Percentiles rank a stretch among this genome's conserved stretches.
Evolutionary conservation across 2,329 filamentous ascomycete genomes (phyloP).

Genomic region (Stagonosporopsis cucurbitacearum): DNA sequence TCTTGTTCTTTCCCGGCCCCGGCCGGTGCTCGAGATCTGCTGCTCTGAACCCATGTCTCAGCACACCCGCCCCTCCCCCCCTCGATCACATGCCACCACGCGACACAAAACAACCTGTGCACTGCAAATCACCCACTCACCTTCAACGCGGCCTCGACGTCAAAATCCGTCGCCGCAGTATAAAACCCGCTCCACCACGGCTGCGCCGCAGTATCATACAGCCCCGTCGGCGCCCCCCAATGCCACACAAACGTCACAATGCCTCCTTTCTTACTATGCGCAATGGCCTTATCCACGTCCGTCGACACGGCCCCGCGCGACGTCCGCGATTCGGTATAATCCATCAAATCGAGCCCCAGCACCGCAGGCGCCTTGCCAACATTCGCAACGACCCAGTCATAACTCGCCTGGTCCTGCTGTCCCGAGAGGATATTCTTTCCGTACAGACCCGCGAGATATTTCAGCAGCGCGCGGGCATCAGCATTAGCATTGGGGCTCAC

Average conservation of each 20-base stretch:
- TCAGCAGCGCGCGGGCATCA: constrained; percentile 50
- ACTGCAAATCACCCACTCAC: background rate
- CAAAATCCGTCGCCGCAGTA: constrained; percentile 58
- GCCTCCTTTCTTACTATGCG: constrained; percentile 52
- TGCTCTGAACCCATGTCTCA: too few relatives aligned
- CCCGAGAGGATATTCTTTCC: constrained; percentile 58
- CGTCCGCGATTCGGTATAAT: constrained; percentile 57
- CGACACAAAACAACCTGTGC: background rate
- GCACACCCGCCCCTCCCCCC: too few relatives aligned
- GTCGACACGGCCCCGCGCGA: constrained; percentile 51
- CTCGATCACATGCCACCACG: too few relatives aligned
- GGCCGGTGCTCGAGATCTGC: background rate
- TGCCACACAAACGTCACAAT: constrained; percentile 59
- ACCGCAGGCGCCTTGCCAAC: constrained; percentile 58
- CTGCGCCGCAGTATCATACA: constrained; percentile 56
- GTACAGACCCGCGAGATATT: constrained; percentile 54
- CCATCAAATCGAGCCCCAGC: constrained; percentile 57
- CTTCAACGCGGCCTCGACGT: constrained; percentile 53
- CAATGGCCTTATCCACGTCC: constrained; percentile 57
- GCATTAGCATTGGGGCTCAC: constrained; percentile 50
- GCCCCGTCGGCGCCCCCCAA: constrained; percentile 56
- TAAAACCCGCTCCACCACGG: constrained; percentile 61
- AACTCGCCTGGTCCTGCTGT: constrained; percentile 55
- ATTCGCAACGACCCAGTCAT: constrained; percentile 54
- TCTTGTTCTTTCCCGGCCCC: too few relatives aligned